Evolutionary conservation across 352 stramenopile genomes (phyloP).

Genomic region (Phytophthora pini): DNA sequence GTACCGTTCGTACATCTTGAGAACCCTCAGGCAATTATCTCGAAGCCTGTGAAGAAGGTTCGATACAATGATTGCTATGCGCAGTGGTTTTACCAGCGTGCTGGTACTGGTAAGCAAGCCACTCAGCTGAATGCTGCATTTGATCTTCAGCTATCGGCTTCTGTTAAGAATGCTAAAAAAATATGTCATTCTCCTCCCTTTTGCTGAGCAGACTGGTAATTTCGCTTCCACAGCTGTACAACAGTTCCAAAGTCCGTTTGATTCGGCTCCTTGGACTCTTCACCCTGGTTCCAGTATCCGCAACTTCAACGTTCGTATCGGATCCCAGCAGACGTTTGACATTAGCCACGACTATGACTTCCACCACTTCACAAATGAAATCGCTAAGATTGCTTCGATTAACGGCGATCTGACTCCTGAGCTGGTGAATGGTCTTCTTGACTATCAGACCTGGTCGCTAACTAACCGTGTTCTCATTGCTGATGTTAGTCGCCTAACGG

Average conservation of each 20-base stretch:
- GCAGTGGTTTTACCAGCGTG: conserved; percentile 12
- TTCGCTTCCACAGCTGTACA: conserved; percentile 1
- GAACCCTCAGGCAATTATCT: conserved; percentile 8
- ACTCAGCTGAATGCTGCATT: conserved; percentile 7
- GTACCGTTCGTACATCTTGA: conserved; percentile 13
- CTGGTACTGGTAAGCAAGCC: not conserved
- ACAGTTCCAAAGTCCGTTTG: not conserved
- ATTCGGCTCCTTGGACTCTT: conserved; percentile 1
- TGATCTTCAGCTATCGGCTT: conserved; percentile 6
- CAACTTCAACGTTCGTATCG: conserved; percentile 7
- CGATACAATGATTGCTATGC: conserved; percentile 14
- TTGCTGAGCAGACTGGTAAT: not conserved
- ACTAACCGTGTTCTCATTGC: not conserved
- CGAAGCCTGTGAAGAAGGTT: conserved; percentile 9
- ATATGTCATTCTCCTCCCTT: not conserved
- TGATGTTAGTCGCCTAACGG: not conserved
- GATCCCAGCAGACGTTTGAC: not conserved
- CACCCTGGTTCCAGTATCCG: conserved; percentile 1
- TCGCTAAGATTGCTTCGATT: conserved; percentile 13
- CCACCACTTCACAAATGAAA: not conserved
- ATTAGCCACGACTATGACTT: not conserved
- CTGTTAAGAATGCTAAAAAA: conserved; percentile 6
- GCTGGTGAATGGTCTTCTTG: not conserved
- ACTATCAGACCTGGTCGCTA: conserved; percentile 4
- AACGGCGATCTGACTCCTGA: conserved; percentile 17